These are phyloP conservation scores for Glaciozyma antarctica DNA, from an alignment of 768 basidiomycete genomes.

Conservation along the genomic window DNA sequence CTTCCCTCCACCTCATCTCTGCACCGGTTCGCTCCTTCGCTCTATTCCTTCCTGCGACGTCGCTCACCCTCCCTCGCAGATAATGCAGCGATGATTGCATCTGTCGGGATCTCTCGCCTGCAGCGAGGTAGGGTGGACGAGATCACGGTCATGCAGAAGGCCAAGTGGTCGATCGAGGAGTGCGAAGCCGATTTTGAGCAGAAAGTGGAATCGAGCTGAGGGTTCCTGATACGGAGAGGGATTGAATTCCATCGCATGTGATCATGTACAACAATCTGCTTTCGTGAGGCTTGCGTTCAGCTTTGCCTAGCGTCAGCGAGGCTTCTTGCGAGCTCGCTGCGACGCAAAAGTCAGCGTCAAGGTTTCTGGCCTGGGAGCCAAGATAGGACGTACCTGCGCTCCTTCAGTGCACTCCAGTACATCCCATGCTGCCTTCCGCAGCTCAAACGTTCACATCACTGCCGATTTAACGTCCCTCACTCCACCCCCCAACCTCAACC, in stretches of 20 bases:
- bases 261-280: too few relatives aligned
- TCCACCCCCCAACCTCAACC: conserved; percentile 29
- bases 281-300: too few relatives aligned
- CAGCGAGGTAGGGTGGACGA: conserved; percentile 49
- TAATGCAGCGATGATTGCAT: conserved; percentile 94
- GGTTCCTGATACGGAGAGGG: not conserved
- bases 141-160: conserved; percentile 40
- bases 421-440: too few relatives aligned
- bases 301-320: too few relatives aligned
- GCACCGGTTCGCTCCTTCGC: conserved; percentile 55
- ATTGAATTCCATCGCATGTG: not conserved
- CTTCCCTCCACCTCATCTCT: conserved; percentile 69
- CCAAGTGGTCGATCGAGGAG: conserved; percentile 75
- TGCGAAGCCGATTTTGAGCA: conserved; percentile 28
- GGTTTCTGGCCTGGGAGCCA: too few relatives aligned
- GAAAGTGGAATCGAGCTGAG: not conserved
- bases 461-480: too few relatives aligned
- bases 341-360: too few relatives aligned
- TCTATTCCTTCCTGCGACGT: not conserved
- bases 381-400: too few relatives aligned
- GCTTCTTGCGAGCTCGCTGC: too few relatives aligned
- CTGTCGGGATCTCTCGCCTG: conserved; percentile 80
- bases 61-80: conserved; percentile 46
- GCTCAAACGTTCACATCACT: too few relatives aligned
- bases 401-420: too few relatives aligned